Percentiles rank a stretch among this genome's conserved stretches.
Conservation (phyloP, 306 rosid genomes). For the Abrus pulchellus region DNA sequence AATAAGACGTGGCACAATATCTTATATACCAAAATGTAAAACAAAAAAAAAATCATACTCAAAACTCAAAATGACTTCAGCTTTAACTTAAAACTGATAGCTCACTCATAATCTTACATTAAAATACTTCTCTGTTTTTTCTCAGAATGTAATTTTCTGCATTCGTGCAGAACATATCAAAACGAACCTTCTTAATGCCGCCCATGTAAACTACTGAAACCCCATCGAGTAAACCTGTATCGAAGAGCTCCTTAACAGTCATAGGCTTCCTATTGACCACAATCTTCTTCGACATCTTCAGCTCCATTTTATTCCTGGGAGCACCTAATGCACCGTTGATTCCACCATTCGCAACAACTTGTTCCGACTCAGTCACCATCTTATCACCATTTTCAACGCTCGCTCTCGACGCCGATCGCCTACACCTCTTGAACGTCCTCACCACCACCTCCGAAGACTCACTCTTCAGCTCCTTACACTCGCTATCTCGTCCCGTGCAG, state of each 20-base stretch:
- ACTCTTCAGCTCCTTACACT: slow-evolving; percentile 33
- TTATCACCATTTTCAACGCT: slow-evolving; percentile 50
- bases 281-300: slow-evolving; percentile 80
- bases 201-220: slow-evolving; percentile 85
- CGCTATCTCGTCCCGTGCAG: slow-evolving; percentile 14
- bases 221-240: slow-evolving; percentile 88
- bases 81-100: not conserved
- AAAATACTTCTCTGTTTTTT: not conserved
- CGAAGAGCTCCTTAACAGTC: slow-evolving; percentile 84
- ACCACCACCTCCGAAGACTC: slow-evolving; percentile 18
- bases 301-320: slow-evolving; percentile 63
- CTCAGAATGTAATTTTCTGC: not conserved
- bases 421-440: slow-evolving; percentile 51
- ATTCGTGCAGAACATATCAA: not conserved
- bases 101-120: not conserved
- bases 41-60: not conserved
- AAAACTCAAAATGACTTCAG: not conserved
- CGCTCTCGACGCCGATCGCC: slow-evolving; percentile 54
- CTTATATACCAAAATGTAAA: too few species aligned
- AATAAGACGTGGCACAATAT: not conserved
- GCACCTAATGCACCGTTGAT: slow-evolving; percentile 43
- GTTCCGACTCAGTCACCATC: slow-evolving; percentile 9
- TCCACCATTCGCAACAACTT: slow-evolving; percentile 46
- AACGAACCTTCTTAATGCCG: slow-evolving; percentile 72
- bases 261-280: slow-evolving; percentile 70